Evolutionary conservation across 1,284 basidiomycete species (phyloP).

Genomic region (Moesziomyces parantarcticus): DNA sequence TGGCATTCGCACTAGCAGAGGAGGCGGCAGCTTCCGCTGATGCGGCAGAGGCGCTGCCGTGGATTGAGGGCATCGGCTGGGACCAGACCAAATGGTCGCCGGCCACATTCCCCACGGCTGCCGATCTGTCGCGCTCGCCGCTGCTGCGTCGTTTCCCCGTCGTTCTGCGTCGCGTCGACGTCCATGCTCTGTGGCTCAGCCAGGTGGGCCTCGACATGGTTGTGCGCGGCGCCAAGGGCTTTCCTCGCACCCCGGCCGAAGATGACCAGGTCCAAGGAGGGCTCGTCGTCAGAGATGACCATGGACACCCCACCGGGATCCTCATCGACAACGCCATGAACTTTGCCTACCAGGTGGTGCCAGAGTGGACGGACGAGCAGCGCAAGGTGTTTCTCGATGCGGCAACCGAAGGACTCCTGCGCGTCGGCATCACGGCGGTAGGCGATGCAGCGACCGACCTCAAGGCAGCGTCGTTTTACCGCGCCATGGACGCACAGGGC

Average conservation of each 20-base stretch:
- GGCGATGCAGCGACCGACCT: conserved; percentile 56
- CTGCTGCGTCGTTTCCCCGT: conserved; percentile 38
- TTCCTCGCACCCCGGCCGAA: conserved; percentile 30
- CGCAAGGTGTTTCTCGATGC: conserved; percentile 77
- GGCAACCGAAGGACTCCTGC: conserved; percentile 76
- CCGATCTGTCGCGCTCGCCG: conserved; percentile 73
- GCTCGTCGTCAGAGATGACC: conserved; percentile 75
- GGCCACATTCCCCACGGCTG: conserved; percentile 75
- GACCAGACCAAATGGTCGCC: conserved; percentile 77
- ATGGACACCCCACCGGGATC: conserved; percentile 79
- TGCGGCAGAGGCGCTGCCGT: conserved; percentile 65
- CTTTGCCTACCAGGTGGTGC: conserved; percentile 54
- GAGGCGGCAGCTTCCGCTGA: not conserved
- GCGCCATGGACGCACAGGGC: conserved; percentile 27
- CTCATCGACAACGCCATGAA: conserved; percentile 66
- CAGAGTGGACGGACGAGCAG: conserved; percentile 66
- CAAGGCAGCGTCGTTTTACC: conserved; percentile 39
- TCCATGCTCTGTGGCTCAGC: conserved; percentile 87
- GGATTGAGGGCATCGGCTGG: conserved; percentile 91
- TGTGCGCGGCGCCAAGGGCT: conserved; percentile 61
- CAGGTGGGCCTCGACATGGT: conserved; percentile 71
- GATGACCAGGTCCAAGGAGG: conserved; percentile 77
- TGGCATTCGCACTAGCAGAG: conserved; percentile 16
- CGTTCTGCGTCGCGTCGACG: conserved; percentile 72
- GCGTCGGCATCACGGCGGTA: conserved; percentile 73